Base-by-base conservation (phyloP, 805 yeast genomes). In the Starmerella scarabaei region DNA sequence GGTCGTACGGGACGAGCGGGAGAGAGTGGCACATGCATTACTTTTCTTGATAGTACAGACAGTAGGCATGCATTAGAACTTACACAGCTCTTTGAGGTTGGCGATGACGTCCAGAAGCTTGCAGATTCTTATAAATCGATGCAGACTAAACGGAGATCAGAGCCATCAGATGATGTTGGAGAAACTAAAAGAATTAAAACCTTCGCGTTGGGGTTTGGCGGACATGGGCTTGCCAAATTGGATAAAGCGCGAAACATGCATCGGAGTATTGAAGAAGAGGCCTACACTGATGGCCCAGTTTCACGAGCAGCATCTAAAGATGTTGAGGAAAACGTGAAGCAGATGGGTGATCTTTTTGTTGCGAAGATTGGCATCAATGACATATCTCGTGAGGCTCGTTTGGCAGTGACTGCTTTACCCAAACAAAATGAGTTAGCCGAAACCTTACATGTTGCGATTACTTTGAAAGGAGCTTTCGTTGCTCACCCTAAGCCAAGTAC, bases 1-100 rank as follows among this genome's bases (percentile, higher is more conserved):
- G 98, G 98, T 0, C 66, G 98, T 42, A 91, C 98, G 0, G 98
- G 96, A 0, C 67, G 98, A 44, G 97, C 96, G 1, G 91, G 91
- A 0, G 68, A 69, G 27, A 62, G 60, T 3, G 98, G 98, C 2
- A 64, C 65, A 2, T 79, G 80, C n/a, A 65, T 84, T 3, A 80
- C 96, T 0, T 72, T 88, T 48, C 64, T 91, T 4, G 63, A 75
- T 1, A 62, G 70, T 0, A 61, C 62, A 17, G 85, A 85, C 53
- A 78, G 70, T 29, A 63, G 78, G 40, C 67, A 72, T 15, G 81
- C 84, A 1, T 61, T 68, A 17, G 93, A 80, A 54, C 65, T 85
- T 15, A 73, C 79, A 0, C 74, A 45, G 83, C 93, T 0, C 64
- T 81, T 57, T 67, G 69, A 36, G 51, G 77, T 50, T 71, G 74